Conservation (phyloP, 257 asterid species). For the Solanum chiquidenum region DNA sequence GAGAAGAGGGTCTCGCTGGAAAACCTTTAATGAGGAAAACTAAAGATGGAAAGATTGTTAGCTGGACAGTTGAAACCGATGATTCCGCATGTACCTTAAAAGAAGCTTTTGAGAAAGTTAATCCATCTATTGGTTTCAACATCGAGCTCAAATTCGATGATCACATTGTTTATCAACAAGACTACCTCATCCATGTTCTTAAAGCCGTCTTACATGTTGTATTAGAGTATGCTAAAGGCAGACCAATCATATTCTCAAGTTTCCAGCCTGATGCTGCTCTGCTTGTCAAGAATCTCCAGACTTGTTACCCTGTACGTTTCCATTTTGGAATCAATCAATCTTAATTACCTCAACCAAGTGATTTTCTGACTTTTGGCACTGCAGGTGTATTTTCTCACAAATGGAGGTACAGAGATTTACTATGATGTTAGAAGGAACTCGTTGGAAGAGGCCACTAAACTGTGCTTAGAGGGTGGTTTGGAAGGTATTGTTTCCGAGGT, state of each 20-base stretch:
- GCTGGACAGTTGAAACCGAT: conserved; percentile 75
- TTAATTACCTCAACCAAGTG: background rate
- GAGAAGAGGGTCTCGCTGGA: conserved; percentile 33
- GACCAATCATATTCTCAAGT: conserved; percentile 63
- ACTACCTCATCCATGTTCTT: conserved; percentile 28
- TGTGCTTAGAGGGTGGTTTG: conserved; percentile 75
- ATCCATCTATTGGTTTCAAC: conserved; percentile 71
- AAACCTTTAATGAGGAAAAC: conserved; percentile 63
- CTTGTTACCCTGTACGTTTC: conserved; percentile 50
- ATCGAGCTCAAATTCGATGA: conserved; percentile 87
- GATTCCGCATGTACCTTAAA: conserved; percentile 67
- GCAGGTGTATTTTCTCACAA: conserved; percentile 82
- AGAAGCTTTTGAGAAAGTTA: conserved; percentile 70
- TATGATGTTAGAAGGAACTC: conserved; percentile 66
- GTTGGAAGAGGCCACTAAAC: conserved; percentile 68
- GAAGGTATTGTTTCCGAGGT: conserved; percentile 91
- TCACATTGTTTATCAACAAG: conserved; percentile 41
- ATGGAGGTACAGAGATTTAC: conserved; percentile 71
- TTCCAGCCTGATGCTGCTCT: conserved; percentile 93
- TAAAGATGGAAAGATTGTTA: conserved; percentile 58
- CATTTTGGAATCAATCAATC: background rate
- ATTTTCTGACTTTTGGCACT: background rate
- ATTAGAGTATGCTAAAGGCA: conserved; percentile 43
- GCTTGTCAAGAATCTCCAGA: conserved; percentile 53
- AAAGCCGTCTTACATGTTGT: conserved; percentile 49